Conservation (phyloP, 805 yeast species). For the Tetrapisispora taiwanensis region DNA sequence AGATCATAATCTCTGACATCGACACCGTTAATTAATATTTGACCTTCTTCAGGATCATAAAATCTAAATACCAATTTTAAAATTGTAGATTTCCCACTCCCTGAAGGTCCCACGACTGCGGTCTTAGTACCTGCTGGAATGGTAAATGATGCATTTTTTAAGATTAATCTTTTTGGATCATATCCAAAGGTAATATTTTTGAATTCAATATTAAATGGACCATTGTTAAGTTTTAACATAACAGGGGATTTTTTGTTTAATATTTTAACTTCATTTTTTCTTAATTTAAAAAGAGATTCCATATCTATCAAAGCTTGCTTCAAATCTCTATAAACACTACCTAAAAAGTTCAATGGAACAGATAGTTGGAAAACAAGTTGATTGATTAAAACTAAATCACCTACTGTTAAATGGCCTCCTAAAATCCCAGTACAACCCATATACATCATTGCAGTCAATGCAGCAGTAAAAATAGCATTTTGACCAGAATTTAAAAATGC, state of each 20-base stretch:
- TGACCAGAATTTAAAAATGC: constrained; percentile 76
- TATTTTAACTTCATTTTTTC: constrained; percentile 60
- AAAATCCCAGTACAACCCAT: constrained; percentile 95
- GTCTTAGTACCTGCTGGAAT: constrained; percentile 88
- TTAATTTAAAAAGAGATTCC: constrained; percentile 87
- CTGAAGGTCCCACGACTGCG: constrained; percentile 94
- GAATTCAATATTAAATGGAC: constrained; percentile 70
- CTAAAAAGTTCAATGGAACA: constrained; percentile 88
- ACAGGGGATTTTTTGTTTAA: constrained; percentile 57
- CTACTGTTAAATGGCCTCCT: constrained; percentile 72
- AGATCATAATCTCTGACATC: constrained; percentile 68
- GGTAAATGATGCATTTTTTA: constrained; percentile 67
- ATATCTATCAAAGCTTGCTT: constrained; percentile 89
- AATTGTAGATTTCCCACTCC: constrained; percentile 90
- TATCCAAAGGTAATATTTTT: constrained; percentile 92
- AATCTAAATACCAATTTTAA: constrained; percentile 77
- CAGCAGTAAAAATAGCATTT: constrained; percentile 71
- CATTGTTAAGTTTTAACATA: constrained; percentile 27
- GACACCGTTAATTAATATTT: constrained; percentile 79
- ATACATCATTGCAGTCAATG: constrained; percentile 94
- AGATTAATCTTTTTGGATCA: constrained; percentile 78
- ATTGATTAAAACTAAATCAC: constrained; percentile 88
- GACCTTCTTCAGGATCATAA: constrained; percentile 71
- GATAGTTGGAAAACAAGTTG: constrained; percentile 93
- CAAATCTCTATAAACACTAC: constrained; percentile 90